phyloP scores from a whole-genome alignment of 148 eudicot species.

The Vaccinium macrocarpon region DNA sequence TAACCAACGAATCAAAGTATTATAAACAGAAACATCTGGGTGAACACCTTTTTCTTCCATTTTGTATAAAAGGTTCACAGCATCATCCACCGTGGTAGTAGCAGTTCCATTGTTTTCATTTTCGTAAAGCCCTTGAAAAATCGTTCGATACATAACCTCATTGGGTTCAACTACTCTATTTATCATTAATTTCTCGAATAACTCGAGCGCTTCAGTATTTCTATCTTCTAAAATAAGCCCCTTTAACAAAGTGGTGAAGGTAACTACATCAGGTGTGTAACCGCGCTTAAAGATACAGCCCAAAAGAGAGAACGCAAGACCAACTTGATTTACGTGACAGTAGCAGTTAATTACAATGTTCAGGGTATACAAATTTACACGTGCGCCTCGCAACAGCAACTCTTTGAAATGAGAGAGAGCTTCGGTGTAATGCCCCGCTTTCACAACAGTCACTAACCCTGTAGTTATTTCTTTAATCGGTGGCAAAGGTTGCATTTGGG shows the following conservation, averaged over 20 bases:
- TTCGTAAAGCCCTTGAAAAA: constrained; percentile 22
- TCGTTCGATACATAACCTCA: neutral
- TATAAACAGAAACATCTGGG: neutral
- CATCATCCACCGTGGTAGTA: neutral
- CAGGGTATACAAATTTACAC: neutral
- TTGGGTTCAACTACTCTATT: neutral
- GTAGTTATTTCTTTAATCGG: neutral
- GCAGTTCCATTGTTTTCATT: neutral
- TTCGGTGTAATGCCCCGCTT: neutral
- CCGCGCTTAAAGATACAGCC: neutral
- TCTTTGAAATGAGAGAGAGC: neutral
- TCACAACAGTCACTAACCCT: neutral
- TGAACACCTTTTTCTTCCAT: constrained; percentile 7
- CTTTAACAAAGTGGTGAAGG: constrained; percentile 9
- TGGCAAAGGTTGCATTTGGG: constrained; percentile 16
- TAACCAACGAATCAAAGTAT: constrained; percentile 1
- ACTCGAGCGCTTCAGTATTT: neutral
- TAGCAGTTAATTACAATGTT: neutral
- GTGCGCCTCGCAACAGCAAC: neutral
- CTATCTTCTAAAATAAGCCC: constrained; percentile 9
- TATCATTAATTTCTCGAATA: neutral
- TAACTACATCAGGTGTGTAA: neutral
- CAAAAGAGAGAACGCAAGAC: constrained; percentile 3
- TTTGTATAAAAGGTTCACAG: neutral
- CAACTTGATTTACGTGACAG: neutral